phyloP scores from a whole-genome alignment of 306 rosid genomes.

The Medicago lupulina region DNA sequence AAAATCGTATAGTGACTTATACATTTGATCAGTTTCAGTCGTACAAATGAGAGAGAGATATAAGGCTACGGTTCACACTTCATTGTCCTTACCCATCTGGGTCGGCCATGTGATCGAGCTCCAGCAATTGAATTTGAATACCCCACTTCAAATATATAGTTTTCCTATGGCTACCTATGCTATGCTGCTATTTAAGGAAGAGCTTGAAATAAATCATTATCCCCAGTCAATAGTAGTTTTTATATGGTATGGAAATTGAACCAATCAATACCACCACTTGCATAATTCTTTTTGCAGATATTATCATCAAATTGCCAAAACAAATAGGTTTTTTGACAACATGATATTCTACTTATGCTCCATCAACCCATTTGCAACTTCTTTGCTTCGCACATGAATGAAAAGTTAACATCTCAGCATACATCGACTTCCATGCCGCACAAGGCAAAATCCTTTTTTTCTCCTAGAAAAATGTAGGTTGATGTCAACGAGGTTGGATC shows the following conservation, averaged over 20 bases:
- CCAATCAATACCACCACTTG: conserved; percentile 25
- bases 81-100: conserved; percentile 16
- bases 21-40: too few species aligned
- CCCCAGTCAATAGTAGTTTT: conserved; percentile 10
- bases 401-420: not conserved
- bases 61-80: not conserved
- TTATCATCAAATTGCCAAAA: conserved; percentile 37
- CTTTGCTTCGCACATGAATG: conserved; percentile 25
- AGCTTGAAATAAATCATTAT: conserved; percentile 1
- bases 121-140: not conserved
- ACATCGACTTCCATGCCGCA: too few species aligned
- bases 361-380: conserved; percentile 26
- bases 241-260: not conserved
- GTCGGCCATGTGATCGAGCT: conserved; percentile 31
- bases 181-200: not conserved
- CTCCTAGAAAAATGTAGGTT: too few species aligned
- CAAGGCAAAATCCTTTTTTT: too few species aligned
- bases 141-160: not conserved
- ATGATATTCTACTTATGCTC: conserved; percentile 23
- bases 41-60: not conserved
- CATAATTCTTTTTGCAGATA: not conserved
- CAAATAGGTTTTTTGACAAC: conserved; percentile 20
- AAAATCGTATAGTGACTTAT: too few species aligned
- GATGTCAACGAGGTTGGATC: too few species aligned
- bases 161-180: not conserved